Conservation (phyloP, 768 basidiomycete species). For the Suillus bovinus region DNA sequence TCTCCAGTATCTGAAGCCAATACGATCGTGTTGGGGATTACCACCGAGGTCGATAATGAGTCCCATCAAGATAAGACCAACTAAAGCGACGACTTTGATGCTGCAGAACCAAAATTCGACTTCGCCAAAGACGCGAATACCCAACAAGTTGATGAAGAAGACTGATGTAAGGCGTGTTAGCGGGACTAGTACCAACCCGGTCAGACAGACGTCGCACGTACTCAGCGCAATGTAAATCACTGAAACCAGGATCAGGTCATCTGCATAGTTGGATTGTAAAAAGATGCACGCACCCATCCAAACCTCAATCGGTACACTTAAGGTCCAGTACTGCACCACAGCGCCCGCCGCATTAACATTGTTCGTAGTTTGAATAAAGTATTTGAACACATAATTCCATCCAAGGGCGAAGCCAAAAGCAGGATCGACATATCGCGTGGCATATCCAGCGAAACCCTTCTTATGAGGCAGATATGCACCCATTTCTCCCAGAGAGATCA, state of each 20-base stretch:
- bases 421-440: constrained; percentile 66
- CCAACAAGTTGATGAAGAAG: constrained; percentile 56
- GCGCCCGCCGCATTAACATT: constrained; percentile 65
- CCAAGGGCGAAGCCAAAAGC: constrained; percentile 59
- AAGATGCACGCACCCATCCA: constrained; percentile 53
- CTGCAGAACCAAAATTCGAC: constrained; percentile 56
- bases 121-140: constrained; percentile 61
- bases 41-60: constrained; percentile 55
- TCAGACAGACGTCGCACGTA: constrained; percentile 33
- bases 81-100: constrained; percentile 46
- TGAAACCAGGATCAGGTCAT: constrained; percentile 21
- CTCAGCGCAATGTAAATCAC: constrained; percentile 61
- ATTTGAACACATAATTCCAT: constrained; percentile 57
- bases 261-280: background rate
- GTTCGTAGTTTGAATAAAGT: constrained; percentile 65
- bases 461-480: constrained; percentile 54
- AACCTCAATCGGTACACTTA: constrained; percentile 42
- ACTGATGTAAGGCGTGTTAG: constrained; percentile 33
- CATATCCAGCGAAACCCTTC: constrained; percentile 57
- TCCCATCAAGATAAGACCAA: constrained; percentile 44
- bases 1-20: constrained; percentile 51
- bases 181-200: constrained; percentile 1
- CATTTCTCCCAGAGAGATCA: constrained; percentile 47
- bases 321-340: constrained; percentile 51
- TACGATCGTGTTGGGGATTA: constrained; percentile 43